Conservation (phyloP, 345 rosid genomes). For the Eucalyptus cloeziana region DNA sequence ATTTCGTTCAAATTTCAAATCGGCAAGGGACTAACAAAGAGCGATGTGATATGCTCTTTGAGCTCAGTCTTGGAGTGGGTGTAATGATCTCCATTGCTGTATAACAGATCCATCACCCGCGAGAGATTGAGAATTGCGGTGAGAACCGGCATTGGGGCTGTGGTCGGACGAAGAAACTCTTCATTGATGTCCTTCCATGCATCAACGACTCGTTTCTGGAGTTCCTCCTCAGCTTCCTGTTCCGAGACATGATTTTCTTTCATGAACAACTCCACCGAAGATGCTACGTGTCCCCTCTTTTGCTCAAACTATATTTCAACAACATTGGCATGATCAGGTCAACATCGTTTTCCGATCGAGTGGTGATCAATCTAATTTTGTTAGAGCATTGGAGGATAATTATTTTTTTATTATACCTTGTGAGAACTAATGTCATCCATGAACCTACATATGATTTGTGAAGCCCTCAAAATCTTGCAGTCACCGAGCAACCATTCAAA, state of each 20-base stretch:
- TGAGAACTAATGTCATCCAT: background rate
- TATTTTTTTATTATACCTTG: background rate
- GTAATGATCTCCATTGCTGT: slow-evolving; percentile 9
- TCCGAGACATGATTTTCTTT: background rate
- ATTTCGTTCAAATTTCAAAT: background rate
- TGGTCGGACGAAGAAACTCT: slow-evolving; percentile 1
- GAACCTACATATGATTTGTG: background rate
- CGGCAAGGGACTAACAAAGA: background rate
- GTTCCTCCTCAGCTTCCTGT: background rate
- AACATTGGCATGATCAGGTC: background rate
- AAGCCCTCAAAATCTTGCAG: background rate
- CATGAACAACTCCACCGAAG: slow-evolving; percentile 15
- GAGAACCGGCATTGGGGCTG: background rate
- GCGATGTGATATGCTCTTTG: background rate
- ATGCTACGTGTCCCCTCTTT: slow-evolving; percentile 1
- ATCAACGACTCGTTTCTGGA: background rate
- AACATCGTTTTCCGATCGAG: rapidly evolving
- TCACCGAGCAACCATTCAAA: background rate
- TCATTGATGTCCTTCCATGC: slow-evolving; percentile 30
- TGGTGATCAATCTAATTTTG: background rate
- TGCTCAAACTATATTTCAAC: background rate
- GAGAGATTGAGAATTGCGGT: background rate
- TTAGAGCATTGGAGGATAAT: background rate
- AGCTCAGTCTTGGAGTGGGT: background rate
- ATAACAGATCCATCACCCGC: background rate